Evolutionary conservation across 805 yeast genomes (phyloP).

Genomic region (Sugiyamaella chiloensis): DNA sequence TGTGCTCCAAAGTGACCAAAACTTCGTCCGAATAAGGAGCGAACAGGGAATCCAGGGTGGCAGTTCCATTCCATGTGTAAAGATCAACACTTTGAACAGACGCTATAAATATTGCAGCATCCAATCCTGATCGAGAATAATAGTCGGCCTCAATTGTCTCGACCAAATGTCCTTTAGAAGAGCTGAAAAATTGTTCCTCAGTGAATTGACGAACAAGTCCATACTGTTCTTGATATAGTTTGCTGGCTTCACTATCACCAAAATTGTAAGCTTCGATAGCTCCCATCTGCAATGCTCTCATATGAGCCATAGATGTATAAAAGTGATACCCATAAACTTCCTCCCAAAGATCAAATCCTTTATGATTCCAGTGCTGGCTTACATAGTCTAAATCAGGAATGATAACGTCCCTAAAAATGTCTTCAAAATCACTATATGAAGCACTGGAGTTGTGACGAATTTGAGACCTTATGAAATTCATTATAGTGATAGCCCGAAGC

Average conservation of each 20-base stretch:
- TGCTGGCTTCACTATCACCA: conserved; percentile 24
- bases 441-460: conserved; percentile 28
- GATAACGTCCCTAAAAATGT: conserved; percentile 50
- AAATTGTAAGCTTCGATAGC: conserved; percentile 34
- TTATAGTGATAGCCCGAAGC: conserved; percentile 63
- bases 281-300: conserved; percentile 64
- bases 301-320: conserved; percentile 73
- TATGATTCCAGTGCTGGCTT: conserved; percentile 54
- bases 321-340: conserved; percentile 74
- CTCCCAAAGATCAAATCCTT: conserved; percentile 92
- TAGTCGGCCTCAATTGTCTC: conserved; percentile 58
- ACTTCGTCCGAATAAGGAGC: conserved; percentile 31
- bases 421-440: conserved; percentile 31
- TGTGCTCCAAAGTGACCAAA: conserved; percentile 47
- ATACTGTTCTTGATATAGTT: not conserved
- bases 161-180: conserved; percentile 51
- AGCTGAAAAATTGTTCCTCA: conserved; percentile 19
- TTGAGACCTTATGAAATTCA: conserved; percentile 51
- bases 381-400: conserved; percentile 71
- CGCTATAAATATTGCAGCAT: conserved; percentile 69
- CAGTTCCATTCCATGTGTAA: conserved; percentile 16
- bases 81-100: conserved; percentile 31
- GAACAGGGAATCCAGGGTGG: conserved; percentile 20
- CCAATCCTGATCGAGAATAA: conserved; percentile 62
- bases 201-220: not conserved